Base-by-base conservation (phyloP, 2,329 filamentous ascomycete species). In the Alternaria angustiovoidea region DNA sequence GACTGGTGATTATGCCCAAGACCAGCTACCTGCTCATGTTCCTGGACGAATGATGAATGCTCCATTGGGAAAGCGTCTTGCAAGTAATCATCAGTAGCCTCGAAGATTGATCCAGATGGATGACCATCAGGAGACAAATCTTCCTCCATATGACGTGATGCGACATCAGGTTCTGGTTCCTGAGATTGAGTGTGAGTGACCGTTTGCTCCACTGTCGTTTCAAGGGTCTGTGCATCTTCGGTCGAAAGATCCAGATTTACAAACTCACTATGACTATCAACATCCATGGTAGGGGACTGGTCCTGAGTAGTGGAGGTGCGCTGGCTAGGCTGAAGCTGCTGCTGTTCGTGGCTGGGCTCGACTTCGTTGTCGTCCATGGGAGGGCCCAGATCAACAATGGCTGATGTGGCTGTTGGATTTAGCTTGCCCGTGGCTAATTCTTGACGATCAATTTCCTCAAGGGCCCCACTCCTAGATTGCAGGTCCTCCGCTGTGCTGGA, bases 301-400 rank as follows among this genome's bases (percentile, higher is more conserved):
- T 59, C 41, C n/a, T 55, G 32, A 38, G 34, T 28, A 14, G 43
- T 24, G 26, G 54, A 30, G 24, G 11, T 18, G 18, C 7, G 26
- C 30, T 8, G 38, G 36, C 54, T 48, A 51, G 36, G 34, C 20
- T 32, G 22, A 28, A 5, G 44, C 54, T 49, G 28, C 43, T 18
- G 34, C 3, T 47, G 39, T 24, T 44, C 47, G 26, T 47, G 18
- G 16, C 49, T 54, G 32, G 8, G 20, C 8, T 26, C 34, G 32
- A 16, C 39, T 20, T 64, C 54, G 22, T 44, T 52, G 22, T 54
- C 44, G 1, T 48, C 58, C 11, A 67, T 66, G 5, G 62, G 62
- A 7, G 72, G 71, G 9, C 66, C 70, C 20, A 74, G 54, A 58
- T 76, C 68, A 26, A 74, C 56, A 8, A 74, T 54, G 28, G 67